These are phyloP conservation scores for Torulaspora microellipsoides DNA, from an alignment of 805 yeast species.

Conservation along the genomic window DNA sequence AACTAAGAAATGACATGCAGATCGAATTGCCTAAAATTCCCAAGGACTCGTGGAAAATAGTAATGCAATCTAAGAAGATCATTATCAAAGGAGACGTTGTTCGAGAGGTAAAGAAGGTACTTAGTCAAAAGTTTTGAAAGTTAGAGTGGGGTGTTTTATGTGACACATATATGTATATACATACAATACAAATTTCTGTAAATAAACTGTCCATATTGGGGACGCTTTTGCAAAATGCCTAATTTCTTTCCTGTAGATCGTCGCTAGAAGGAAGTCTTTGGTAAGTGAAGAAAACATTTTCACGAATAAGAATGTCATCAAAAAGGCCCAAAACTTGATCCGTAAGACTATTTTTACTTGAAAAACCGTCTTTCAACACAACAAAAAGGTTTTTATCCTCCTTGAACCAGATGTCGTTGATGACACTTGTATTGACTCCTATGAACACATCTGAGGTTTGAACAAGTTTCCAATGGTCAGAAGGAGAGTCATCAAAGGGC, in stretches of 20 bases:
- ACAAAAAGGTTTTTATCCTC: constrained; percentile 19
- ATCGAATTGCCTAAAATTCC: constrained; percentile 45
- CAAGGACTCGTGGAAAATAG: constrained; percentile 43
- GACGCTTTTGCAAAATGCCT: too few species aligned
- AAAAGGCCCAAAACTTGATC: constrained; percentile 16
- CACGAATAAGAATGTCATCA: constrained; percentile 20
- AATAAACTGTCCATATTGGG: too few species aligned
- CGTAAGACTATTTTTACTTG: constrained; percentile 4
- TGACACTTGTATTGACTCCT: constrained; percentile 36
- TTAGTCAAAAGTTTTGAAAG: constrained; percentile 17
- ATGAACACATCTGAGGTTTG: constrained; percentile 38
- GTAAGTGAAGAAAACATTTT: constrained; percentile 32
- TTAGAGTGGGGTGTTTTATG: too few species aligned
- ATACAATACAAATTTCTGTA: too few species aligned
- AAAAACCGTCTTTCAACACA: constrained; percentile 12
- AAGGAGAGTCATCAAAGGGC: constrained; percentile 24
- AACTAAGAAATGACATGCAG: constrained; percentile 63
- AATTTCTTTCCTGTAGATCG: too few species aligned
- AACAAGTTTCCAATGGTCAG: constrained; percentile 42
- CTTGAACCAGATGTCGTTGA: constrained; percentile 16
- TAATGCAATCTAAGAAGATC: constrained; percentile 49
- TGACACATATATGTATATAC: too few species aligned
- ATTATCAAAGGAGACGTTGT: constrained; percentile 47
- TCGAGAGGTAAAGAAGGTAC: constrained; percentile 32
- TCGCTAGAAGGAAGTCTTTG: constrained; percentile 1